phyloP scores from a whole-genome alignment of 305 asterid genomes.

The Solanum aculeatissimum region DNA sequence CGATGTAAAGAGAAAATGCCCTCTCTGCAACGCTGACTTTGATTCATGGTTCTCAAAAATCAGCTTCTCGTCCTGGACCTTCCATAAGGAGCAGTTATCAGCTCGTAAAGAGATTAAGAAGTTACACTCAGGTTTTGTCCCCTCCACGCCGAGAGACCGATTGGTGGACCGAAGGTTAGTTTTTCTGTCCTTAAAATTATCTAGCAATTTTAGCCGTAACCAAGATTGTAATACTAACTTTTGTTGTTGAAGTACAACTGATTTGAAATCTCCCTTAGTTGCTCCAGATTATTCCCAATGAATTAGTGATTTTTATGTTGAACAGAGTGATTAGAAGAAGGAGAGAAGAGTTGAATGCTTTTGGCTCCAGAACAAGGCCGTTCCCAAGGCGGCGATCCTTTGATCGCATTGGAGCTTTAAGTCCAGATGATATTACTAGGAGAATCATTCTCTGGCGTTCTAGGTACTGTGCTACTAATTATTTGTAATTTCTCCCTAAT shows the following conservation, averaged over 20 bases:
- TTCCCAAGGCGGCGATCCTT: constrained; percentile 33
- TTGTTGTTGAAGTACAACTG: background rate
- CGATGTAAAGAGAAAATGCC: constrained; percentile 39
- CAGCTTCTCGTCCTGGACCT: constrained; percentile 5
- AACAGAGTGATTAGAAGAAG: constrained; percentile 17
- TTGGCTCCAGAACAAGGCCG: constrained; percentile 15
- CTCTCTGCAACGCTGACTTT: constrained; percentile 35
- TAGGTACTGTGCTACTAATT: constrained; percentile 18
- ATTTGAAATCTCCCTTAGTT: background rate
- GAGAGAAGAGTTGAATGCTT: constrained; percentile 8
- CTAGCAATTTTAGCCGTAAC: background rate
- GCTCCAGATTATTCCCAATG: background rate
- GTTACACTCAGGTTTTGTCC: background rate
- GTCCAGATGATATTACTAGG: constrained; percentile 20
- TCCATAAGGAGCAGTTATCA: constrained; percentile 16
- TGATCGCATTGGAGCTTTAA: constrained; percentile 3
- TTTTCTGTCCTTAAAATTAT: background rate
- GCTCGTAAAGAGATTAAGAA: background rate
- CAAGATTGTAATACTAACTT: background rate
- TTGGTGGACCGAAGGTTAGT: constrained; percentile 15
- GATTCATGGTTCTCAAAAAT: constrained; percentile 20
- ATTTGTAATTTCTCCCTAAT: background rate
- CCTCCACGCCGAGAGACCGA: constrained; percentile 5
- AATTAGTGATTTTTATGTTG: background rate
- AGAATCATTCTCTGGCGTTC: constrained; percentile 40